Conservation (phyloP, 345 rosid species). For the Corchorus capsularis region DNA sequence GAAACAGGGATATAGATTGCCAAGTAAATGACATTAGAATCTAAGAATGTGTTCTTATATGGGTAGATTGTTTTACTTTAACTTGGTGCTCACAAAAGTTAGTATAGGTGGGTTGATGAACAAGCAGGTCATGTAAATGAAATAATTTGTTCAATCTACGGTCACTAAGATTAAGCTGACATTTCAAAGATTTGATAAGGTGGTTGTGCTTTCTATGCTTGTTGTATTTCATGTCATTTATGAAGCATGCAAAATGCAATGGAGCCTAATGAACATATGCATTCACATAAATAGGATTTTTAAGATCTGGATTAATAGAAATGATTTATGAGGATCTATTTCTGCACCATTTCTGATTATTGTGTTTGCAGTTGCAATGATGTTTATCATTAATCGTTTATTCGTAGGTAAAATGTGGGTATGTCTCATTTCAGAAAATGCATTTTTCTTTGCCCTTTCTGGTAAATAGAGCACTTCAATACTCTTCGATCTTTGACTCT, state of each 20-base stretch:
- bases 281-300: constrained; percentile 10
- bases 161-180: not conserved
- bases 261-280: not conserved
- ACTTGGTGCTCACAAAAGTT: not conserved
- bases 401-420: not conserved
- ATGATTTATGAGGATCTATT: not conserved
- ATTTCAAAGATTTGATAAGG: not conserved
- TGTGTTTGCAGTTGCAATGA: not conserved
- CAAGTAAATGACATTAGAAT: not conserved
- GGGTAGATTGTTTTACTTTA: not conserved
- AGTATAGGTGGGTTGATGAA: not conserved
- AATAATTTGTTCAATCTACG: not conserved
- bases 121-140: not conserved
- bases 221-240: not conserved
- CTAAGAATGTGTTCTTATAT: not conserved
- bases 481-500: constrained; percentile 4
- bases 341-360: not conserved
- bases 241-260: not conserved
- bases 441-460: not conserved
- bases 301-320: not conserved
- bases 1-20: not conserved
- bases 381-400: not conserved
- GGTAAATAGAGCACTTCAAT: not conserved
- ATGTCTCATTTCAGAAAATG: not conserved
- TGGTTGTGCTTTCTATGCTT: not conserved